Conservation (phyloP, 2,329 filamentous ascomycete genomes). For the Tolypocladium endophyticum region DNA sequence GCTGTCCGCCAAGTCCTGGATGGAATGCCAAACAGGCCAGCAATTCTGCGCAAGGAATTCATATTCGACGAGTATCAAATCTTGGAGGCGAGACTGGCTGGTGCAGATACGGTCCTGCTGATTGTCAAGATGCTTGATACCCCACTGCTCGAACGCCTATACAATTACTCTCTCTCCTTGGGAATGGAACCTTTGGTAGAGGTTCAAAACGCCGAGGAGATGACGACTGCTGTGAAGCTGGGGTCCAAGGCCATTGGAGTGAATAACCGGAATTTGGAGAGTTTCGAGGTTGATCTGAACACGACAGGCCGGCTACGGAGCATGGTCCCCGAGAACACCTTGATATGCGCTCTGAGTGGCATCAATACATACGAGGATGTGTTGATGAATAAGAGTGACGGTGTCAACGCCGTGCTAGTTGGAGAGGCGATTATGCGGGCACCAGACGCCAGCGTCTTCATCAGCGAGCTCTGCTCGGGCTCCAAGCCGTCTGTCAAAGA, state of each 20-base stretch:
- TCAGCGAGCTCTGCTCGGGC: constrained; percentile 68
- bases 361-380: constrained; percentile 88
- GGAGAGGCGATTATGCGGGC: constrained; percentile 95
- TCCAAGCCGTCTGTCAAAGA: constrained; percentile 23
- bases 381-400: constrained; percentile 73
- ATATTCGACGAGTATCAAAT: constrained; percentile 99
- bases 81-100: constrained; percentile 81
- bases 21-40: constrained; percentile 84
- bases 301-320: constrained; percentile 83
- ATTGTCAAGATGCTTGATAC: constrained; percentile 96
- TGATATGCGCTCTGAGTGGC: constrained; percentile 88
- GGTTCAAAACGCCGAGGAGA: constrained; percentile 90
- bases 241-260: constrained; percentile 90
- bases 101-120: constrained; percentile 86
- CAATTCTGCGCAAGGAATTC: constrained; percentile 90
- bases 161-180: constrained; percentile 77
- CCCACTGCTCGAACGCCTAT: constrained; percentile 63
- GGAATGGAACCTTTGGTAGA: constrained; percentile 98
- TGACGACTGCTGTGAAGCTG: constrained; percentile 75
- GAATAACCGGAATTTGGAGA: constrained; percentile 94
- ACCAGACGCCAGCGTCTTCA: constrained; percentile 70
- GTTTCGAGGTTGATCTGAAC: constrained; percentile 89
- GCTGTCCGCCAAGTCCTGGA: constrained; percentile 81
- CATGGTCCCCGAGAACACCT: constrained; percentile 74
- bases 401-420: constrained; percentile 86